phyloP scores from a whole-genome alignment of 2,329 filamentous ascomycete species.

The Lachnellula hyalina region DNA sequence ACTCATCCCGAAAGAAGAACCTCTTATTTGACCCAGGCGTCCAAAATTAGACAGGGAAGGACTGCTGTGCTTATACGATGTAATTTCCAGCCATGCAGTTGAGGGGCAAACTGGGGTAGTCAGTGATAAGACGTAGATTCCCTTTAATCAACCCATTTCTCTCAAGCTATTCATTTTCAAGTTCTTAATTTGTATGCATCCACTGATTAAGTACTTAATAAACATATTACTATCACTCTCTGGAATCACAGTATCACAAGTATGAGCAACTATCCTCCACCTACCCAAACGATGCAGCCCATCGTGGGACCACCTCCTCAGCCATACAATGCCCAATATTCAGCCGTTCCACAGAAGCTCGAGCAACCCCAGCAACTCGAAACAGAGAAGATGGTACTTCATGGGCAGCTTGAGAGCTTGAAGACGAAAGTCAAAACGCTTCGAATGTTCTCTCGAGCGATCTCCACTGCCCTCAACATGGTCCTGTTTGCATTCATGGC shows the following conservation, averaged over 20 bases:
- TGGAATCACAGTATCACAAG: not conserved
- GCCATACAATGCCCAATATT: not conserved
- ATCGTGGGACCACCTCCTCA: not conserved
- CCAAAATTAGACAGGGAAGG: too few relatives aligned
- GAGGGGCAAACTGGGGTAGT: too few relatives aligned
- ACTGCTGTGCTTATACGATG: too few relatives aligned
- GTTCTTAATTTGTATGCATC: too few relatives aligned
- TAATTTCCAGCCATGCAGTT: too few relatives aligned
- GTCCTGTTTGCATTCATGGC: slow-evolving; percentile 5
- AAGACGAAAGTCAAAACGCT: not conserved
- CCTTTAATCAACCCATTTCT: too few relatives aligned
- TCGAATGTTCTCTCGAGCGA: not conserved
- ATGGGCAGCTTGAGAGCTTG: not conserved
- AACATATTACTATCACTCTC: too few relatives aligned
- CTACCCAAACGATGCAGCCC: not conserved
- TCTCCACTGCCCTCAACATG: not conserved
- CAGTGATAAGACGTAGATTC: too few relatives aligned
- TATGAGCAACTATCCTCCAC: not conserved
- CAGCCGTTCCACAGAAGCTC: not conserved
- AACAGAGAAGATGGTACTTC: not conserved
- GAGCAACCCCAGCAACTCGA: not conserved
- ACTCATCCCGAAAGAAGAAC: too few relatives aligned
- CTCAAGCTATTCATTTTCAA: too few relatives aligned
- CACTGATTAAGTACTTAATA: too few relatives aligned
- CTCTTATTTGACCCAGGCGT: too few relatives aligned